Base-by-base conservation (phyloP, 2,329 filamentous ascomycete genomes). In the Colletotrichum spaethianum region DNA sequence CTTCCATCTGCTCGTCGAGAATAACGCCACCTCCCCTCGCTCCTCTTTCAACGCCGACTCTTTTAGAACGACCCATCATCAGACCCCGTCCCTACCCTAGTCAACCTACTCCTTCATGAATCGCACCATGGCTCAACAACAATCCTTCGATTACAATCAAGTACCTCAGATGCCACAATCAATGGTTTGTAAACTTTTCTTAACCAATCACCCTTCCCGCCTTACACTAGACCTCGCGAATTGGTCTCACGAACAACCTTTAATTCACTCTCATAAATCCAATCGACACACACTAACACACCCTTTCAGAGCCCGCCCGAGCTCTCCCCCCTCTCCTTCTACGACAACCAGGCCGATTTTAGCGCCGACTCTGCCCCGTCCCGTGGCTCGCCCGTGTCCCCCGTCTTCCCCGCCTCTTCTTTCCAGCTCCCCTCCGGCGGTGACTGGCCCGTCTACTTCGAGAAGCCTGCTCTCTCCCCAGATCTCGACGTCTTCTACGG, bases 291-390 rank as follows among this genome's bases (percentile, higher is more conserved):
- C 31, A 65, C 70, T 74, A 55, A 74, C 70, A 74, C 18, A 9
- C 42, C 12, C 12, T 2, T 6, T 11, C 64, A 74, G 73, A 73
- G 63, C n/a, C 68, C 73, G 0, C 65, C 64, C 18, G 67, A 75
- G 55, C 64, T 75, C 36, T 75, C 74, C 4, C 73, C 73, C 9
- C 71, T 70, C 59, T 74, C 74, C 3, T 74, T 72, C 63, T 75
- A 75, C 73, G 74, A 75, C 66, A 55, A 59, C 18, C 74, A 75
- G 36, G 73, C 77, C 46, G 80, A 83, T 72, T 80, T 80, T 75
- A 77, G 77, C 59, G 79, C 79, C 40, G 81, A 82, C 75, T 82
- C 81, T 38, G 78, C 80, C 5, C 75, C 78, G n/a, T 82, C 81
- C 20, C 78, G 80, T 12, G 75, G 74, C 36, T 78, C 77, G 6